Percentiles rank a stretch among this genome's conserved stretches.
Evolutionary conservation across 2,329 filamentous ascomycete genomes (phyloP).

Genomic region (Phaeosphaeriaceae sp.): DNA sequence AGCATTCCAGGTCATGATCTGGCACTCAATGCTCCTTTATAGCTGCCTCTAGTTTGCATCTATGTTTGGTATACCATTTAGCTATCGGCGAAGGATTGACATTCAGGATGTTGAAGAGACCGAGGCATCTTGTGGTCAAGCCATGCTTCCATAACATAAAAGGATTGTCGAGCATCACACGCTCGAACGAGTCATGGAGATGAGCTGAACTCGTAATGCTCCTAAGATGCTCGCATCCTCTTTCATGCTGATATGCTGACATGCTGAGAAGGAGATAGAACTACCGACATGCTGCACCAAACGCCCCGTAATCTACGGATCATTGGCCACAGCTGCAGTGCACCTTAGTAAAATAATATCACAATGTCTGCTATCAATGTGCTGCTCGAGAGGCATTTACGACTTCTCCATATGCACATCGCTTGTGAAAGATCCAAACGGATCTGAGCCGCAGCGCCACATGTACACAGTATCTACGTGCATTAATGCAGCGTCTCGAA

Average conservation of each 20-base stretch:
- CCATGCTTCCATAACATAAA: neutral
- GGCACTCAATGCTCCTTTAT: too few relatives aligned
- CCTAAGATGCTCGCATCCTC: neutral
- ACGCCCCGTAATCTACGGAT: neutral
- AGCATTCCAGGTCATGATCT: too few relatives aligned
- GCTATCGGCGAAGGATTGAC: neutral
- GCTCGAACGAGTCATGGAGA: neutral
- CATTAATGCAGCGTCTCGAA: neutral
- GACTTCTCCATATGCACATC: neutral
- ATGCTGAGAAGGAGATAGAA: neutral
- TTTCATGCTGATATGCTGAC: neutral
- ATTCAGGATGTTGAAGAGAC: neutral
- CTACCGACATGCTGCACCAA: neutral
- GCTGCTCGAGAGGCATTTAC: neutral
- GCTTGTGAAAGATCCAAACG: neutral
- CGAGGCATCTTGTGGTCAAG: neutral
- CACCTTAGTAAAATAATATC: neutral
- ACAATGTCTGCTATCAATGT: neutral
- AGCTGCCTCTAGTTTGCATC: too few relatives aligned
- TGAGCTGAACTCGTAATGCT: neutral
- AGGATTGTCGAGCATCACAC: neutral
- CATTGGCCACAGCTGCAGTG: neutral
- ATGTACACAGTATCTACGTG: neutral
- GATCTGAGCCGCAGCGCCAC: neutral
- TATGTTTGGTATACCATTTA: too few relatives aligned